Evolutionary conservation across 2,329 filamentous ascomycete genomes (phyloP).

Genomic region (Huntiella moniliformis): DNA sequence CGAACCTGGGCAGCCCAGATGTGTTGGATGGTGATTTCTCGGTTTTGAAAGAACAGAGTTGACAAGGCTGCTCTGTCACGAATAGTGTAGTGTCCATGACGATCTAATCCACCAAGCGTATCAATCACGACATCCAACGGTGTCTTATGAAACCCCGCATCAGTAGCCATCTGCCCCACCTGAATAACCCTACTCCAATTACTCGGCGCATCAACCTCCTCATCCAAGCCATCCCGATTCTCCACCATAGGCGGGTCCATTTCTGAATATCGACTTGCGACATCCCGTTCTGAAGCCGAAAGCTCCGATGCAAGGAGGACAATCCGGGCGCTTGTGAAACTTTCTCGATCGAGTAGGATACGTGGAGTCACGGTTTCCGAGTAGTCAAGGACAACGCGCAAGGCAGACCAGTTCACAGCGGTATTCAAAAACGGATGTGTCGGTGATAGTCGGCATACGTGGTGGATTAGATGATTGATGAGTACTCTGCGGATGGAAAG

Average conservation of each 20-base stretch:
- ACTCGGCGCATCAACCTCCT: conserved; percentile 29
- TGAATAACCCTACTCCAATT: conserved; percentile 34
- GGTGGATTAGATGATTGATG: conserved; percentile 20
- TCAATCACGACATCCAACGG: conserved; percentile 29
- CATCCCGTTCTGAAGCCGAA: conserved; percentile 29
- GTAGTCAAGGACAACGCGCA: conserved; percentile 32
- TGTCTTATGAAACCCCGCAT: conserved; percentile 33
- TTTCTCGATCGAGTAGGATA: conserved; percentile 29
- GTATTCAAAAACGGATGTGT: conserved; percentile 20
- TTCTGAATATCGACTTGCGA: conserved; percentile 28
- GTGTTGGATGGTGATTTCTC: conserved; percentile 1
- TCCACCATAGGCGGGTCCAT: conserved; percentile 43
- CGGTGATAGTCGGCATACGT: conserved; percentile 18
- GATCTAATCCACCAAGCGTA: conserved; percentile 32
- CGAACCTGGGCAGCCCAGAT: conserved; percentile 37
- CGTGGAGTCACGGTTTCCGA: conserved; percentile 29
- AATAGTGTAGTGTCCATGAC: conserved; percentile 35
- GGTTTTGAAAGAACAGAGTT: conserved; percentile 7
- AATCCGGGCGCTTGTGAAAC: conserved; percentile 35
- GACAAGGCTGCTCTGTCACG: conserved; percentile 24
- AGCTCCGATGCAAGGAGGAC: conserved; percentile 36
- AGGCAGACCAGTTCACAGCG: conserved; percentile 37
- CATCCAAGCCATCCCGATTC: conserved; percentile 40
- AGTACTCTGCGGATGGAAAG: conserved; percentile 18
- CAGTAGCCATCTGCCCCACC: conserved; percentile 34